These are phyloP conservation scores for Ophiostoma angusticollis DNA, from an alignment of 2,329 filamentous ascomycete genomes.

Conservation along the genomic window DNA sequence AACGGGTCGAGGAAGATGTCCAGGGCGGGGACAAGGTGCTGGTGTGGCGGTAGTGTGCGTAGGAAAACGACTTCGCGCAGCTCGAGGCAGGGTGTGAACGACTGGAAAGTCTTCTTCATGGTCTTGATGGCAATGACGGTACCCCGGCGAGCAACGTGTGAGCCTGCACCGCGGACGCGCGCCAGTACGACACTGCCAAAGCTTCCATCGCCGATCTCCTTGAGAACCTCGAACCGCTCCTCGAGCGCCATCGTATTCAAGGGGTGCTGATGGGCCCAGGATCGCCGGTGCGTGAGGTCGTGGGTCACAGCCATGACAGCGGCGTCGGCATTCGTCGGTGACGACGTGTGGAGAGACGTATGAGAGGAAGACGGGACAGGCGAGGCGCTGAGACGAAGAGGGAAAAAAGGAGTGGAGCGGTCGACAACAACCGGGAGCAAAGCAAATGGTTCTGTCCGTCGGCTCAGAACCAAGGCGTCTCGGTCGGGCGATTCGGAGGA, in stretches of 20 bases:
- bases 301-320: slow-evolving; percentile 61
- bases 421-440: too few relatives aligned
- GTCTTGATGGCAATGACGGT: slow-evolving; percentile 98
- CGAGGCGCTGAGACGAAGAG: background rate
- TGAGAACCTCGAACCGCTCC: slow-evolving; percentile 91
- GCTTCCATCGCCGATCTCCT: slow-evolving; percentile 97
- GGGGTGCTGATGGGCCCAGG: slow-evolving; percentile 37
- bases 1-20: slow-evolving; percentile 97
- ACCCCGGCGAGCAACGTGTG: slow-evolving; percentile 75
- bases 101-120: slow-evolving; percentile 99
- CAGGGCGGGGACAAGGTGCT: slow-evolving; percentile 88
- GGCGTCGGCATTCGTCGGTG: background rate
- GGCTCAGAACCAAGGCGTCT: too few relatives aligned
- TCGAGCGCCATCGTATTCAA: slow-evolving; percentile 53
- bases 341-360: background rate
- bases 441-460: too few relatives aligned
- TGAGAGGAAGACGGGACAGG: background rate
- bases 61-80: slow-evolving; percentile 95
- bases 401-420: slow-evolving; percentile 3
- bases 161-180: slow-evolving; percentile 79
- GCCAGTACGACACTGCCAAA: slow-evolving; percentile 93
- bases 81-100: slow-evolving; percentile 78
- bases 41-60: slow-evolving; percentile 72
- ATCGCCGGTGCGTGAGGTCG: slow-evolving; percentile 58
- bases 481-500: slow-evolving; percentile 1